Evolutionary conservation across 768 basidiomycete species (phyloP), one percentile per base, ranked within the genome.

Genomic region (Lentinula guzmanii): DNA sequence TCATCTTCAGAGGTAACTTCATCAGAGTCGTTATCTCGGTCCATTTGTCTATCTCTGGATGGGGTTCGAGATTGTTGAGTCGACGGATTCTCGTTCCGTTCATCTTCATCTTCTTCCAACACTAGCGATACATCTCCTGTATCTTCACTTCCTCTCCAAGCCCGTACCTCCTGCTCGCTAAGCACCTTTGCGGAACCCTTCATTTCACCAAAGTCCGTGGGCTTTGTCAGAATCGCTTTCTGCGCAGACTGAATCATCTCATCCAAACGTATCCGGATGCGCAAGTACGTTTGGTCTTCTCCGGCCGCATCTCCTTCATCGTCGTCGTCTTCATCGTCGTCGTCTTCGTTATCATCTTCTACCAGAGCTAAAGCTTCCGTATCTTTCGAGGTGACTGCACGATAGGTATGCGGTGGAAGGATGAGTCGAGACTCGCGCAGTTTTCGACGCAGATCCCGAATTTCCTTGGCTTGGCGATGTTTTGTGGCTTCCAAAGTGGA

Each of bases 341-440:
- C 81, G 33, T 81, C 80, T 35, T 79, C 75, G 13, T 77, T 74
- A 8, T 71, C 74, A 48, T 76, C 69, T 1, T 85, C 82, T 4
- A 35, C 8, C 5, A 31, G 37, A 33, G 10, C 13, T 9, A 18
- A 24, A 6, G 35, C 35, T 24, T 60, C 37, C 3, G 37, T 48
- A 28, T 60, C 59, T 3, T 24, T 39, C 10, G 80, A 79, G 63
- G 81, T 80, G 66, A 87, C 78, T 31, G 79, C 85, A 46, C 76
- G 78, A 69, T 75, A 91, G 0, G 82, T 74, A 31, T 71, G 78
- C 2, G 91, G 90, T 1, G 91, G 91, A 1, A 94, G 80, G 46
- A 86, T 84, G 31, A 93, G 83, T 13, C 91, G 81, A 9, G 90
- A 86, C 68, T 95, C 92, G 59, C 94, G 86, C 52, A 95, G 76